These are phyloP conservation scores for Abelmoschus esculentus DNA, from an alignment of 345 rosid genomes.

Conservation along the genomic window DNA sequence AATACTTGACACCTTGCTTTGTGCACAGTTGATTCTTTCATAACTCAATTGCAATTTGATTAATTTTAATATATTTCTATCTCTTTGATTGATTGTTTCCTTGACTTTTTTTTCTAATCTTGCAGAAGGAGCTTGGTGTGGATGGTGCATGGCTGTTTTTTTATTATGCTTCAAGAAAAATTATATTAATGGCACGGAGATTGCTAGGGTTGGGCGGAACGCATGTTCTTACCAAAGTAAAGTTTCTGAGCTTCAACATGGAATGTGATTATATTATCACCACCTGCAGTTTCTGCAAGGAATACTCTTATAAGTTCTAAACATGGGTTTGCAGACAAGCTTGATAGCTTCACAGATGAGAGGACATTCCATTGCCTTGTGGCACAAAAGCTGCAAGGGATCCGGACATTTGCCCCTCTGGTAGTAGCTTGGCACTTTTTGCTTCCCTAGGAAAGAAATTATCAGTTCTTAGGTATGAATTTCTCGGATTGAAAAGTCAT, in stretches of 20 bases:
- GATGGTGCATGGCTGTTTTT: slow-evolving; percentile 87
- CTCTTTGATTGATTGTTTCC: too few relatives aligned
- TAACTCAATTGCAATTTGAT: too few relatives aligned
- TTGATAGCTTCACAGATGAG: slow-evolving; percentile 57
- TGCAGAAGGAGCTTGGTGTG: slow-evolving; percentile 42
- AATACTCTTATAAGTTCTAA: slow-evolving; percentile 10
- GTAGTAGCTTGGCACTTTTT: slow-evolving; percentile 48
- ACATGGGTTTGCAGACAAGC: slow-evolving; percentile 43
- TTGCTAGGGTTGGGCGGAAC: slow-evolving; percentile 48
- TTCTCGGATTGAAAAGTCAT: slow-evolving; percentile 1
- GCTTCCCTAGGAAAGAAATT: slow-evolving; percentile 75
- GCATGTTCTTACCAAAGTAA: slow-evolving; percentile 64
- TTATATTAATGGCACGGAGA: slow-evolving; percentile 51
- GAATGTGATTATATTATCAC: background rate
- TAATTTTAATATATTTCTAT: too few relatives aligned
- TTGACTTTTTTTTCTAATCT: background rate
- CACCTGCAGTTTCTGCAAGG: background rate
- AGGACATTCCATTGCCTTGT: slow-evolving; percentile 56
- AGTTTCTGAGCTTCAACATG: slow-evolving; percentile 16
- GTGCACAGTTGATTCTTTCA: too few relatives aligned
- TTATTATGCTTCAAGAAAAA: slow-evolving; percentile 18
- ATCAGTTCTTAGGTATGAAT: slow-evolving; percentile 57
- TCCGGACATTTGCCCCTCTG: background rate
- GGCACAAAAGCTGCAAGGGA: slow-evolving; percentile 62
- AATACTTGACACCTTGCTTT: too few relatives aligned